A percentile compares a stretch with the other conserved stretches of the same genome.
These are phyloP conservation scores for Trichoderma cornu-damae DNA, from an alignment of 2,329 filamentous ascomycete genomes.

Conservation along the genomic window DNA sequence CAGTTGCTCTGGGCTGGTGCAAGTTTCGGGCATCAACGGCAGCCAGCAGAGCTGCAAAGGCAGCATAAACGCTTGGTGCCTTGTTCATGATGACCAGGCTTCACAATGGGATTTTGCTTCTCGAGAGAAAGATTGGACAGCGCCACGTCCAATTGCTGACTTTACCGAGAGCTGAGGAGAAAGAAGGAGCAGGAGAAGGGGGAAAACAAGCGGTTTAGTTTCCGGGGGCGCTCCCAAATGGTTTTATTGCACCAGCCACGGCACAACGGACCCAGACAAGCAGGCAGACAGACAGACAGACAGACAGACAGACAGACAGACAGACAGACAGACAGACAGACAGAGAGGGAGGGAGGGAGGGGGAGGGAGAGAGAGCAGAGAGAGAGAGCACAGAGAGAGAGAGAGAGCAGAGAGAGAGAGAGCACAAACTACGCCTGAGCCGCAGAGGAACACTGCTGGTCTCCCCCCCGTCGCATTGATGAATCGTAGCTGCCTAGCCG, in stretches of 20 bases:
- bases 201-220: neutral
- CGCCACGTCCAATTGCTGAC: neutral
- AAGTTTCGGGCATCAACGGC: slow-evolving; percentile 31
- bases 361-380: too few species aligned
- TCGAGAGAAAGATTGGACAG: neutral
- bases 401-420: too few species aligned
- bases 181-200: slow-evolving; percentile 13
- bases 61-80: slow-evolving; percentile 20
- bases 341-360: too few species aligned
- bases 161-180: slow-evolving; percentile 3
- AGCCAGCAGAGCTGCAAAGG: slow-evolving; percentile 27
- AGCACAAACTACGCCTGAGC: slow-evolving; percentile 6
- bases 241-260: slow-evolving; percentile 17
- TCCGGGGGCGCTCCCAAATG: neutral
- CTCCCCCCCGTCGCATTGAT: neutral
- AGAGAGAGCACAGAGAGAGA: too few species aligned
- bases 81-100: slow-evolving; percentile 23
- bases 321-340: too few species aligned
- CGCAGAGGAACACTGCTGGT: neutral
- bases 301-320: too few species aligned
- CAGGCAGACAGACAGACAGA: too few species aligned
- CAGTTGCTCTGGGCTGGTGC: slow-evolving; percentile 33
- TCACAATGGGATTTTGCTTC: neutral
- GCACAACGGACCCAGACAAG: slow-evolving; percentile 1
- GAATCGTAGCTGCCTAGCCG: slow-evolving; percentile 5